These are phyloP conservation scores for Amaranthus hypochondriacus DNA, from an alignment of 148 eudicot species.

Conservation along the genomic window DNA sequence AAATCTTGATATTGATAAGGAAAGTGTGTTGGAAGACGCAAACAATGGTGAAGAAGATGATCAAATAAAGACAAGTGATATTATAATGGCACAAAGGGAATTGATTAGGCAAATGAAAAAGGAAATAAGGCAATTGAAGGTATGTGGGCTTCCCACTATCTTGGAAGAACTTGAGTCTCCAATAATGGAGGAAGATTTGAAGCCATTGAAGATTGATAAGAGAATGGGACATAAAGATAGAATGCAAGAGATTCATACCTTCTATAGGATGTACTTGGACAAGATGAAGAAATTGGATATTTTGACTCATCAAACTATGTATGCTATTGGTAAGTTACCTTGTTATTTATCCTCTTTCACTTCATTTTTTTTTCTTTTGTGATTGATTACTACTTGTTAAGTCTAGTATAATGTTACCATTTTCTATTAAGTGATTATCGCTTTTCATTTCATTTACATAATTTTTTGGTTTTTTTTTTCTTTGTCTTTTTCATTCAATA, in stretches of 20 bases:
- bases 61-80: slow-evolving; percentile 40
- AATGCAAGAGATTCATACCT: slow-evolving; percentile 63
- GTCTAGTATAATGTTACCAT: too few species aligned
- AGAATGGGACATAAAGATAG: slow-evolving; percentile 63
- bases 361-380: background rate
- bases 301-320: slow-evolving; percentile 78
- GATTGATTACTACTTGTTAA: too few species aligned
- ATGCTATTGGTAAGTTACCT: slow-evolving; percentile 74
- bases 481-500: too few species aligned
- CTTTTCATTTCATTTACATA: too few species aligned
- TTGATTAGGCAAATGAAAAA: slow-evolving; percentile 66
- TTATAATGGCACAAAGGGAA: slow-evolving; percentile 53
- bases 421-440: too few species aligned
- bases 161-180: slow-evolving; percentile 77
- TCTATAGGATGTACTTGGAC: slow-evolving; percentile 71
- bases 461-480: too few species aligned
- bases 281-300: slow-evolving; percentile 81
- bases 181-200: slow-evolving; percentile 59
- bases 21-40: background rate
- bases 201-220: slow-evolving; percentile 67
- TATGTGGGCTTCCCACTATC: slow-evolving; percentile 70
- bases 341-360: background rate
- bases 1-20: slow-evolving; percentile 1
- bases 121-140: slow-evolving; percentile 55
- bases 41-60: slow-evolving; percentile 34